These are phyloP conservation scores for Solanum ahanhuiri DNA, from an alignment of 257 asterid genomes.

Conservation along the genomic window DNA sequence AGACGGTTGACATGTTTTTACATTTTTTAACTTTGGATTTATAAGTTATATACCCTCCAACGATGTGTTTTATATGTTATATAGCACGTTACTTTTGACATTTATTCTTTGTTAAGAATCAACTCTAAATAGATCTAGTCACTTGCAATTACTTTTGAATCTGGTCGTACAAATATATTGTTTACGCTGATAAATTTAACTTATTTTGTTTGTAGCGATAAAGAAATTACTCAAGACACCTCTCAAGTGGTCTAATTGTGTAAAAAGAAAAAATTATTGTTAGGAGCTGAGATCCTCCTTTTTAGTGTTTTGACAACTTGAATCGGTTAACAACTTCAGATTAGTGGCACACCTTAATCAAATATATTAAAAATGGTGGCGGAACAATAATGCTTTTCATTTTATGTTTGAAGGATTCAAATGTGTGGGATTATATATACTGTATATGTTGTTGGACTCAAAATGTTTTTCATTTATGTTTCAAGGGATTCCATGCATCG, in stretches of 20 bases:
- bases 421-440: no score
- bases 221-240: neutral
- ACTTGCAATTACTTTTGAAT: neutral
- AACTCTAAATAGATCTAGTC: neutral
- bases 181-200: neutral
- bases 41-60: no score
- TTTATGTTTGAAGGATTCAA: neutral
- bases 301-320: neutral
- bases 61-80: no score
- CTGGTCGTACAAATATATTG: neutral
- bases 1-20: no score
- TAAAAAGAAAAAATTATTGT: neutral
- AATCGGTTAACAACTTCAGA: neutral
- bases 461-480: neutral
- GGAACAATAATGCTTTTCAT: neutral
- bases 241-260: neutral
- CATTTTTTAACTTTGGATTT: no score
- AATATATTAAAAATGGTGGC: no score
- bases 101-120: neutral
- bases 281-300: neutral
- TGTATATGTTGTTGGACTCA: neutral
- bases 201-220: neutral
- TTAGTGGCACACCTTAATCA: neutral
- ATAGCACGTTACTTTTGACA: neutral
- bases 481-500: constrained; percentile 30